Evolutionary conservation across 2,329 filamentous ascomycete genomes (phyloP).

Genomic region (Xylaria sp.): DNA sequence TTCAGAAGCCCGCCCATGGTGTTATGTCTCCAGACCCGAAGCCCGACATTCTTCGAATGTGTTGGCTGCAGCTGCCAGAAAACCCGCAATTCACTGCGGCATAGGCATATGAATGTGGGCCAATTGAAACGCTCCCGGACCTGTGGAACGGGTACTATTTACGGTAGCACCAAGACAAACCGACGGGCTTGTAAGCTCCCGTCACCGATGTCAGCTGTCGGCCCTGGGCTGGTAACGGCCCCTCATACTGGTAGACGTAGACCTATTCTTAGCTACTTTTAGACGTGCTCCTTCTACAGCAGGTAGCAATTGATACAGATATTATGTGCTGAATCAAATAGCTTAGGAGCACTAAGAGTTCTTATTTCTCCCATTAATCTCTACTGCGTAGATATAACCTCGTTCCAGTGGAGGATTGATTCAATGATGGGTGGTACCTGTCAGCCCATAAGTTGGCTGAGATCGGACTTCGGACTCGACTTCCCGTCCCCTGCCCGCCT

Average conservation of each 20-base stretch:
- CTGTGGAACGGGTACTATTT: conserved; percentile 12
- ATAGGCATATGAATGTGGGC: neutral
- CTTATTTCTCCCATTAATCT: no score
- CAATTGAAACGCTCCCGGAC: conserved; percentile 1
- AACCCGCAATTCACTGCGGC: neutral
- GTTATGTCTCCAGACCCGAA: neutral
- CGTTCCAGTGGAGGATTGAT: neutral
- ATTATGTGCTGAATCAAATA: no score
- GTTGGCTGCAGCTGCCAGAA: neutral
- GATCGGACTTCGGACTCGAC: conserved; percentile 31
- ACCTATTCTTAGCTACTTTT: no score
- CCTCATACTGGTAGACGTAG: no score
- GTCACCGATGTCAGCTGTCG: conserved; percentile 25
- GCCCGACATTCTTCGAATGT: neutral
- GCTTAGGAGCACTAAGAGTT: no score
- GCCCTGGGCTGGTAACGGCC: no score
- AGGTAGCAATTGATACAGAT: no score
- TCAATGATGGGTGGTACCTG: neutral
- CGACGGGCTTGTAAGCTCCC: conserved; percentile 20
- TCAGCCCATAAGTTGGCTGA: conserved; percentile 10
- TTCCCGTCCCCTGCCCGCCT: conserved; percentile 21
- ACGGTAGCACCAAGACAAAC: neutral
- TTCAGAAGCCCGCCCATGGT: neutral
- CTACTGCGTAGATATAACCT: neutral
- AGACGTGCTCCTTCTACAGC: no score